These are phyloP conservation scores for Diplodia corticola DNA, from an alignment of 2,329 filamentous ascomycete genomes.

Conservation along the genomic window DNA sequence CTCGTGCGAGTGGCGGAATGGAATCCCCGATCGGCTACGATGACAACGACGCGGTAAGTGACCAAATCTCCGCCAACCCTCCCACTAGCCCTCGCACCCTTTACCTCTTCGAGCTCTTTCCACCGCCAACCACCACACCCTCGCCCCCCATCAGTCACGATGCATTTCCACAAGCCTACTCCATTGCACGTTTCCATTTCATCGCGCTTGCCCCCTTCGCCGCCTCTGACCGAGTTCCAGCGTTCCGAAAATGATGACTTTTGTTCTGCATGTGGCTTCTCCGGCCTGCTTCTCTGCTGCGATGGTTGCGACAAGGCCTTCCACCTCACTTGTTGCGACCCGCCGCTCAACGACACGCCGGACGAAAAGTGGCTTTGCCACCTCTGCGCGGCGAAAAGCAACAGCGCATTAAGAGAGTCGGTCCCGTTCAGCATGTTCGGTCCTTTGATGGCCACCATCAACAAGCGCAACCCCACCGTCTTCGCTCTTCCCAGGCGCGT, in stretches of 20 bases:
- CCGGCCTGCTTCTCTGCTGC: constrained; percentile 86
- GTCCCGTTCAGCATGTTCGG: constrained; percentile 52
- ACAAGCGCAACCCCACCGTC: constrained; percentile 68
- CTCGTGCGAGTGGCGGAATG: constrained; percentile 64
- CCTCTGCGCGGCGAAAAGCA: constrained; percentile 56
- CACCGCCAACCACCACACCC: constrained; percentile 23
- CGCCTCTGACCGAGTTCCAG: constrained; percentile 43
- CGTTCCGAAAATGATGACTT: constrained; percentile 76
- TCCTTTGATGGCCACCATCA: constrained; percentile 63
- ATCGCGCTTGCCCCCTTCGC: constrained; percentile 32
- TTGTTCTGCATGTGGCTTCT: constrained; percentile 81
- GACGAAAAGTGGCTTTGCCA: constrained; percentile 73
- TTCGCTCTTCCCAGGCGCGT: constrained; percentile 70
- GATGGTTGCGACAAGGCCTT: constrained; percentile 89
- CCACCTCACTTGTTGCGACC: constrained; percentile 85
- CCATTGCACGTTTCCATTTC: constrained; percentile 18
- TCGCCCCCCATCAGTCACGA: constrained; percentile 36
- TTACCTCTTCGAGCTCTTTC: constrained; percentile 30
- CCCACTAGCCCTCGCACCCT: constrained; percentile 38
- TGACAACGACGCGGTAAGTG: constrained; percentile 56
- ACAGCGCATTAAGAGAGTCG: constrained; percentile 48
- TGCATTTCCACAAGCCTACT: constrained; percentile 33
- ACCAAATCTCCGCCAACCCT: constrained; percentile 45
- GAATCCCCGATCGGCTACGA: constrained; percentile 62
- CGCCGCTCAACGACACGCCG: constrained; percentile 57